phyloP scores from a whole-genome alignment of 1,284 basidiomycete genomes.

The Agroathelia rolfsii region DNA sequence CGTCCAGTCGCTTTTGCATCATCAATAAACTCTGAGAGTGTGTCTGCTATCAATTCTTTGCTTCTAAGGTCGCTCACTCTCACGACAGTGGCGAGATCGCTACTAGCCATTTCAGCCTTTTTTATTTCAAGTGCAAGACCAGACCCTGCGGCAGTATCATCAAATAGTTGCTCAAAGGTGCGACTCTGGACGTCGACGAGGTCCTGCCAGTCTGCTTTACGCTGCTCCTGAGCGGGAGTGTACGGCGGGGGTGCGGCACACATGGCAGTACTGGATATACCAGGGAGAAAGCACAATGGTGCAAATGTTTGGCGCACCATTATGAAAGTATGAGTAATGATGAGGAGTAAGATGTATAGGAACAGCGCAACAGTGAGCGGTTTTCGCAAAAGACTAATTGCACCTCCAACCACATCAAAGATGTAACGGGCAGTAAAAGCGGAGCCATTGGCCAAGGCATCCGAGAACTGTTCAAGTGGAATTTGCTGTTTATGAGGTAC shows the following conservation, averaged over 20 bases:
- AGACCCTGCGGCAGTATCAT: slow-evolving; percentile 44
- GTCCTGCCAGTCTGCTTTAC: slow-evolving; percentile 53
- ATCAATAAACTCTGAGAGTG: slow-evolving; percentile 40
- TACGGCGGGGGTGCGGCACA: slow-evolving; percentile 23
- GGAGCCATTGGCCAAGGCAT: slow-evolving; percentile 14
- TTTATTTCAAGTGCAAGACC: slow-evolving; percentile 55
- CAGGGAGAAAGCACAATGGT: slow-evolving; percentile 53
- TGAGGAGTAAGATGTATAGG: slow-evolving; percentile 36
- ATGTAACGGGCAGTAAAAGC: slow-evolving; percentile 28
- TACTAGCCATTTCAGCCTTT: slow-evolving; percentile 66
- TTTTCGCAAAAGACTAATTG: slow-evolving; percentile 37
- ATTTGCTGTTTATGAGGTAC: too few species aligned
- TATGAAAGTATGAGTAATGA: slow-evolving; percentile 28
- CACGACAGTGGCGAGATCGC: slow-evolving; percentile 52
- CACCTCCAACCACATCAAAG: slow-evolving; percentile 33
- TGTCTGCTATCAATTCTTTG: slow-evolving; percentile 42
- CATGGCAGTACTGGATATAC: slow-evolving; percentile 36
- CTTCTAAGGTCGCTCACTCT: slow-evolving; percentile 48
- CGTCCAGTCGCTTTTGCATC: slow-evolving; percentile 51
- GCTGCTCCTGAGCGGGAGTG: slow-evolving; percentile 23
- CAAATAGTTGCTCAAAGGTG: slow-evolving; percentile 52
- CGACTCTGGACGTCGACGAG: slow-evolving; percentile 49
- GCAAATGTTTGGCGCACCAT: slow-evolving; percentile 35
- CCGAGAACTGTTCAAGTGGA: too few species aligned
- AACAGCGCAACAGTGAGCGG: slow-evolving; percentile 49